Conservation (phyloP, 345 rosid species). For the Eucalyptus tenuipes region DNA sequence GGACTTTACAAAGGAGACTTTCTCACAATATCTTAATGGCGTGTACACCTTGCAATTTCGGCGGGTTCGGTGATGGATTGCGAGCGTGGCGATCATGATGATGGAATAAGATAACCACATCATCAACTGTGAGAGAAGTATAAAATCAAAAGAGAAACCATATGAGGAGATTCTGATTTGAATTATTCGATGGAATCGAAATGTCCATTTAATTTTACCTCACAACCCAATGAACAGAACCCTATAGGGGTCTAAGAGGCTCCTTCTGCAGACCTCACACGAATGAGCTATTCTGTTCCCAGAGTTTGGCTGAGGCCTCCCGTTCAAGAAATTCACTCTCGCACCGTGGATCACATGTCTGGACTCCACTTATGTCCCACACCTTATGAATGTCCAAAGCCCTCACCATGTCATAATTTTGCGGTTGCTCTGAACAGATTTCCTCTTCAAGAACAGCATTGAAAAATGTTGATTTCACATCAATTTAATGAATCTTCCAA, state of each 20-base stretch:
- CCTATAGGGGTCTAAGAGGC: constrained; percentile 65
- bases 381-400: constrained; percentile 52
- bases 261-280: constrained; percentile 76
- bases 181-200: not conserved
- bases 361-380: constrained; percentile 67
- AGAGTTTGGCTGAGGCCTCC: constrained; percentile 65
- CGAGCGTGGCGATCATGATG: not conserved
- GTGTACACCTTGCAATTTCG: constrained; percentile 27
- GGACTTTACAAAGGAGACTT: constrained; percentile 20
- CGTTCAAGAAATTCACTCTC: constrained; percentile 64
- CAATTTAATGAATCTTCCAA: too few species aligned
- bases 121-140: not conserved
- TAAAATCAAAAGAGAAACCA: not conserved
- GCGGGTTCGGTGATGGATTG: constrained; percentile 9
- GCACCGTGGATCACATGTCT: constrained; percentile 79
- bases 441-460: too few species aligned
- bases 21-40: constrained; percentile 15
- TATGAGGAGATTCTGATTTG: not conserved
- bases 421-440: too few species aligned
- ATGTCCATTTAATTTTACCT: constrained; percentile 23
- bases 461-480: too few species aligned
- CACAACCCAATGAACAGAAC: constrained; percentile 90
- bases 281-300: constrained; percentile 5
- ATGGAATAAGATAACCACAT: not conserved
- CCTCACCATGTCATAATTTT: too few species aligned